phyloP scores from a whole-genome alignment of 2,329 filamentous ascomycete genomes.

The Colletotrichum sp. region DNA sequence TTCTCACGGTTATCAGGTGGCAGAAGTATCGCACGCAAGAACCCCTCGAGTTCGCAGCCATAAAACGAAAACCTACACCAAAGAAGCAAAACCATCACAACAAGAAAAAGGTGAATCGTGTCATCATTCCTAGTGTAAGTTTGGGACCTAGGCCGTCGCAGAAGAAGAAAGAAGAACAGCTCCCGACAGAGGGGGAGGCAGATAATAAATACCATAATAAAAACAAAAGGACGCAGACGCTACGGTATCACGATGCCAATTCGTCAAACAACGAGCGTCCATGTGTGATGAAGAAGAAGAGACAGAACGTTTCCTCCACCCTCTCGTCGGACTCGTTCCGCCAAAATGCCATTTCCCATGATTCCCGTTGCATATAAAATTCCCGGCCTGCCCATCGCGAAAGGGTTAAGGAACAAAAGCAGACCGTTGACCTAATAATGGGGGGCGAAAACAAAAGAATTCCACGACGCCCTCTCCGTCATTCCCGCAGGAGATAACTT shows the following conservation, averaged over 20 bases:
- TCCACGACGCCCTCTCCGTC: constrained; percentile 9
- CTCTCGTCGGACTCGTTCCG: not conserved
- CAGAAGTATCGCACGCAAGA: not conserved
- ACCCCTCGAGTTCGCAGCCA: not conserved
- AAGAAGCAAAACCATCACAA: not conserved
- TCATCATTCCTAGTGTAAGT: constrained; percentile 2
- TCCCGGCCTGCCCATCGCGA: not conserved
- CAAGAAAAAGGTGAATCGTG: not conserved
- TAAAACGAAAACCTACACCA: not conserved
- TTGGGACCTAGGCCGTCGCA: not conserved
- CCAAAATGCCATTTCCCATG: not conserved
- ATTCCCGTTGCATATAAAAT: not conserved
- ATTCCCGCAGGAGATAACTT: not conserved
- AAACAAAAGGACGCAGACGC: not conserved
- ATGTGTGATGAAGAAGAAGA: not conserved
- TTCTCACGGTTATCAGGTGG: not conserved
- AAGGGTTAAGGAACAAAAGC: not conserved
- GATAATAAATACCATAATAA: not conserved
- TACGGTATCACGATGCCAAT: not conserved
- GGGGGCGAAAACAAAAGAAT: not conserved
- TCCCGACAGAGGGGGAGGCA: not conserved
- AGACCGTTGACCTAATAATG: not conserved
- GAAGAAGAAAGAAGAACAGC: not conserved
- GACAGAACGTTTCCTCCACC: not conserved
- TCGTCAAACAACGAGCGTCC: not conserved